These are phyloP conservation scores for Raphanus sativus DNA, from an alignment of 345 rosid genomes.

Conservation along the genomic window DNA sequence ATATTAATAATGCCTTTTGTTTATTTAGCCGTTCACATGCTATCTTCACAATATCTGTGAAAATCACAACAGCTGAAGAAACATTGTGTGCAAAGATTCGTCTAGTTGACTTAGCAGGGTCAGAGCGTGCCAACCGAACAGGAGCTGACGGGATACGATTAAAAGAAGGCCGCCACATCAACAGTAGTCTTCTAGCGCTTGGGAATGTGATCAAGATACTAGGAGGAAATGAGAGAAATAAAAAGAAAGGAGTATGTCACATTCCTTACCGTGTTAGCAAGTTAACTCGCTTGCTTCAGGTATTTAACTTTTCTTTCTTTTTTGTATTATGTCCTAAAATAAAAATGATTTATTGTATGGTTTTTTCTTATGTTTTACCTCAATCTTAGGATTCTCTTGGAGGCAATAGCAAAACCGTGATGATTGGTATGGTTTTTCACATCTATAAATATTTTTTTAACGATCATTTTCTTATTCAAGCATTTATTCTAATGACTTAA, in stretches of 20 bases:
- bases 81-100: conserved; percentile 87
- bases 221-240: conserved; percentile 65
- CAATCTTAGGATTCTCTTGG: conserved; percentile 81
- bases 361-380: not conserved
- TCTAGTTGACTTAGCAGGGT: conserved; percentile 92
- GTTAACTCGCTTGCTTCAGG: conserved; percentile 96
- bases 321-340: not conserved
- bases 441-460: too few species aligned
- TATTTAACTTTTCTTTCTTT: not conserved
- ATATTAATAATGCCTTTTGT: not conserved
- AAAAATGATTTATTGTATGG: not conserved
- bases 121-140: conserved; percentile 93
- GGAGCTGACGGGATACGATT: conserved; percentile 95
- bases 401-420: conserved; percentile 96
- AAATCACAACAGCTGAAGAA: conserved; percentile 82
- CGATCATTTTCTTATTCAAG: not conserved
- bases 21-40: conserved; percentile 90
- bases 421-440: conserved; percentile 72
- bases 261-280: conserved; percentile 98
- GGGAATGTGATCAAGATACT: conserved; percentile 53
- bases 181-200: conserved; percentile 87
- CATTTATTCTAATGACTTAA: not conserved
- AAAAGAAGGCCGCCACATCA: conserved; percentile 97
- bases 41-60: conserved; percentile 83
- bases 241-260: conserved; percentile 84